Conservation (phyloP, 768 basidiomycete species). For the Butyriboletus loyo region DNA sequence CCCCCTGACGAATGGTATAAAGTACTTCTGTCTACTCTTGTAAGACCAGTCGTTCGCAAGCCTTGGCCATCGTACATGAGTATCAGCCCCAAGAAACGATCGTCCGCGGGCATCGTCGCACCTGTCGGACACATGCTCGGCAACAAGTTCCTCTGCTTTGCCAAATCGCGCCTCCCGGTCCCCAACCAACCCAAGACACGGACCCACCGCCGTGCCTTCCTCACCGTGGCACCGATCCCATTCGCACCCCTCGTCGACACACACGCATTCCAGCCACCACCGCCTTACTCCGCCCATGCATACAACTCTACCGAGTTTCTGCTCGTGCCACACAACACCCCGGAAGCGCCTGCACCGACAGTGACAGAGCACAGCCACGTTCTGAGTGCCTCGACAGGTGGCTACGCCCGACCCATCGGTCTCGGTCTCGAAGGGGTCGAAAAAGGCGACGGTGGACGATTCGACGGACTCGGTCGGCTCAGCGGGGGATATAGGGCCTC, state of each 20-base stretch:
- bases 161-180: constrained; percentile 25
- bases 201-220: constrained; percentile 9
- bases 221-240: constrained; percentile 17
- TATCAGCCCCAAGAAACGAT: constrained; percentile 6
- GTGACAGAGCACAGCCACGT: neutral
- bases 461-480: constrained; percentile 29
- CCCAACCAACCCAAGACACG: constrained; percentile 16
- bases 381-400: neutral
- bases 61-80: constrained; percentile 1
- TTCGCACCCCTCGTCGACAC: constrained; percentile 29
- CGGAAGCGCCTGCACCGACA: neutral
- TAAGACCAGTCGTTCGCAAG: too few species aligned
- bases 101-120: constrained; percentile 3
- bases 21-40: neutral
- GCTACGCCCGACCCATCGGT: constrained; percentile 9
- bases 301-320: constrained; percentile 10
- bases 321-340: constrained; percentile 29
- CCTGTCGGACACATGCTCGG: constrained; percentile 16
- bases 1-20: constrained; percentile 11
- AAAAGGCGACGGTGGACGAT: constrained; percentile 20
- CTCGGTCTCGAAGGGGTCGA: constrained; percentile 29
- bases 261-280: constrained; percentile 26
- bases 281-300: constrained; percentile 16
- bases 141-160: constrained; percentile 15
- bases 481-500: constrained; percentile 24